Evolutionary conservation across 306 rosid species (phyloP).

Genomic region (Mimosa pudica): DNA sequence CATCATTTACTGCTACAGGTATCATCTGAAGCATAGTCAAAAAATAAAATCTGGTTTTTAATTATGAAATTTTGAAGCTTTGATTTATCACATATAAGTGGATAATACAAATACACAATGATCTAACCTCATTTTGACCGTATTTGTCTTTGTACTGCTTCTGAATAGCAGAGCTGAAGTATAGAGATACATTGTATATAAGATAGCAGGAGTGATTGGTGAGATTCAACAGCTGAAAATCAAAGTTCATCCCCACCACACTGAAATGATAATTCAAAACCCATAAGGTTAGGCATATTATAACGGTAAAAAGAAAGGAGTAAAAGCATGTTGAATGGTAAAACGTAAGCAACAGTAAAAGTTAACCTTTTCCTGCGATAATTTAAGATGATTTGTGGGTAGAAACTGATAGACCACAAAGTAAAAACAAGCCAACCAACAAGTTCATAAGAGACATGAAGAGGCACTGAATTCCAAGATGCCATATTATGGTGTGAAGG

Average conservation of each 20-base stretch:
- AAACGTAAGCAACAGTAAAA: background rate
- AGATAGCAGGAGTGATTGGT: conserved; percentile 84
- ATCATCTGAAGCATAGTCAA: conserved; percentile 65
- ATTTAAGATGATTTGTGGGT: conserved; percentile 82
- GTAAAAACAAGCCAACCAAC: conserved; percentile 80
- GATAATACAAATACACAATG: too few relatives aligned
- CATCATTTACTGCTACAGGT: conserved; percentile 94
- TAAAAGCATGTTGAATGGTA: background rate
- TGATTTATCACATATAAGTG: too few relatives aligned
- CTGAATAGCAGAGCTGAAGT: conserved; percentile 71
- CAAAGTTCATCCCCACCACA: conserved; percentile 91
- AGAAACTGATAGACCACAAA: conserved; percentile 76
- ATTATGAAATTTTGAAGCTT: too few relatives aligned
- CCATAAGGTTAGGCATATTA: background rate
- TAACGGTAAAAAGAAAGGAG: background rate
- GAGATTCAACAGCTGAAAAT: conserved; percentile 76
- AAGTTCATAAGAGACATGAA: conserved; percentile 61
- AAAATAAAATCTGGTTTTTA: too few relatives aligned
- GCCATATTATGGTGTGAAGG: conserved; percentile 44
- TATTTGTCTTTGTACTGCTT: conserved; percentile 69
- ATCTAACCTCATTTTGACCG: conserved; percentile 42
- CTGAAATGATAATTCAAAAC: conserved; percentile 36
- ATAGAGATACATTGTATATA: conserved; percentile 77
- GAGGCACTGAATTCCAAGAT: conserved; percentile 79
- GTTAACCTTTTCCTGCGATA: conserved; percentile 76